phyloP scores from a whole-genome alignment of 2,329 filamentous ascomycete species.

The Sarocladium brachiariae region DNA sequence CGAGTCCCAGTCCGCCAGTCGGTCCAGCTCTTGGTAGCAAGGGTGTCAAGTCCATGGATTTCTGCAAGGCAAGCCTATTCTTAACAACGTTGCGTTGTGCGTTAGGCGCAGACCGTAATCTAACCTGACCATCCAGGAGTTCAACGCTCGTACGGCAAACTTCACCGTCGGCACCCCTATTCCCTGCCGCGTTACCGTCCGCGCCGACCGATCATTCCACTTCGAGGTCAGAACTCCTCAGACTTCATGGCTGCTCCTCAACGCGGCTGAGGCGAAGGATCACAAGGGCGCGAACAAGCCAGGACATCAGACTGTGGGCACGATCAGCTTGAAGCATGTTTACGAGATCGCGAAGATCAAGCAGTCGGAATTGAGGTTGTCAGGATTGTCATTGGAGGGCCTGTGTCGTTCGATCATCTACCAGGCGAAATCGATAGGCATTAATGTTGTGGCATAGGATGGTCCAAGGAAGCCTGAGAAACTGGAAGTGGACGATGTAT shows the following conservation, averaged over 20 bases:
- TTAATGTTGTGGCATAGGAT: conserved; percentile 64
- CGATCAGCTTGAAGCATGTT: conserved; percentile 86
- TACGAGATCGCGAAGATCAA: conserved; percentile 99
- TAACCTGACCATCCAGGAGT: conserved; percentile 57
- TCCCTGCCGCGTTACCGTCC: conserved; percentile 84
- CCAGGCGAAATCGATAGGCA: conserved; percentile 69
- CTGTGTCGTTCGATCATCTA: conserved; percentile 68
- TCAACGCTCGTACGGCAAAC: conserved; percentile 89
- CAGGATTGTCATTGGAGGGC: conserved; percentile 62
- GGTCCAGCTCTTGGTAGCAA: conserved; percentile 94
- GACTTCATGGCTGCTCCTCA: conserved; percentile 84
- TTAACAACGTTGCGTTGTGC: background rate
- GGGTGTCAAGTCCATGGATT: conserved; percentile 99
- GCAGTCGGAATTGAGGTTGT: conserved; percentile 67
- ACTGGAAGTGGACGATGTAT: no score
- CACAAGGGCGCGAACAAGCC: conserved; percentile 75
- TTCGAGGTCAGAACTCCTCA: conserved; percentile 92
- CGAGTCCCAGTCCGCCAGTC: conserved; percentile 89
- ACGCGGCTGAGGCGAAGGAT: conserved; percentile 66
- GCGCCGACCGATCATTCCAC: conserved; percentile 84
- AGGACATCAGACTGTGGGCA: conserved; percentile 72
- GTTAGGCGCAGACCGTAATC: no score
- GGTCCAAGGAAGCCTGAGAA: no score
- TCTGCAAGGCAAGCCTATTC: conserved; percentile 73
- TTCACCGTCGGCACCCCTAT: conserved; percentile 78